phyloP scores from a whole-genome alignment of 2,329 filamentous ascomycete species.

The Capronia coronata region DNA sequence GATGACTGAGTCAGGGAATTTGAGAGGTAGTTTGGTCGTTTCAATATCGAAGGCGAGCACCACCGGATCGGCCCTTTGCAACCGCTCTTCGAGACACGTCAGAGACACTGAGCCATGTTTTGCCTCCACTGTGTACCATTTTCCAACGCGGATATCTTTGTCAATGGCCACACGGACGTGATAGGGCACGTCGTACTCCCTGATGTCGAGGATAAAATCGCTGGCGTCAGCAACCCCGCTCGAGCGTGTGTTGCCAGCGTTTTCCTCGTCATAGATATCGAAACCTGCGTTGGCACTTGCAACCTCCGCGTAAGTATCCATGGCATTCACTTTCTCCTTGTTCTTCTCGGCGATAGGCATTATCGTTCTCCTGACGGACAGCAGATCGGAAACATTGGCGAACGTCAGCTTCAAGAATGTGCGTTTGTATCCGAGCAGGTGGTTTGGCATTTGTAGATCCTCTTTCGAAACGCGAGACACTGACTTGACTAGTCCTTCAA shows the following conservation, averaged over 20 bases:
- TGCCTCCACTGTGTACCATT: slow-evolving; percentile 93
- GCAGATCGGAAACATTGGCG: slow-evolving; percentile 75
- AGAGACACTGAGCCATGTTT: slow-evolving; percentile 86
- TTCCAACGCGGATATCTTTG: slow-evolving; percentile 89
- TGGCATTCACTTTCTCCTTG: slow-evolving; percentile 88
- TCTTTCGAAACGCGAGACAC: slow-evolving; percentile 80
- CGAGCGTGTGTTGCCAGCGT: slow-evolving; percentile 71
- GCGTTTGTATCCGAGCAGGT: slow-evolving; percentile 81
- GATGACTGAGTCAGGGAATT: slow-evolving; percentile 89
- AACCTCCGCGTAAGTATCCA: slow-evolving; percentile 98
- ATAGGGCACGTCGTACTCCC: slow-evolving; percentile 98
- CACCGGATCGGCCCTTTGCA: slow-evolving; percentile 90
- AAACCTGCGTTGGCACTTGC: slow-evolving; percentile 75
- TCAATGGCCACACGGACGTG: slow-evolving; percentile 99
- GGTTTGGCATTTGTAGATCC: slow-evolving; percentile 90
- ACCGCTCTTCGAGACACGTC: slow-evolving; percentile 74
- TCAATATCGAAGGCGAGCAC: slow-evolving; percentile 99
- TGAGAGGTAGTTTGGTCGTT: slow-evolving; percentile 88
- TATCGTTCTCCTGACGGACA: slow-evolving; percentile 76
- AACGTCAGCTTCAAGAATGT: slow-evolving; percentile 85
- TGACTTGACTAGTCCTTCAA: slow-evolving; percentile 72
- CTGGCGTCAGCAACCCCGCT: slow-evolving; percentile 80
- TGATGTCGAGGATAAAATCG: slow-evolving; percentile 96
- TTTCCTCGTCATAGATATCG: slow-evolving; percentile 90
- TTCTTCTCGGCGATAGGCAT: slow-evolving; percentile 93